Evolutionary conservation across 495 filamentous ascomycete species (phyloP), one percentile per base, ranked within the genome.

Genomic region (Aspergillus egyptiacus): DNA sequence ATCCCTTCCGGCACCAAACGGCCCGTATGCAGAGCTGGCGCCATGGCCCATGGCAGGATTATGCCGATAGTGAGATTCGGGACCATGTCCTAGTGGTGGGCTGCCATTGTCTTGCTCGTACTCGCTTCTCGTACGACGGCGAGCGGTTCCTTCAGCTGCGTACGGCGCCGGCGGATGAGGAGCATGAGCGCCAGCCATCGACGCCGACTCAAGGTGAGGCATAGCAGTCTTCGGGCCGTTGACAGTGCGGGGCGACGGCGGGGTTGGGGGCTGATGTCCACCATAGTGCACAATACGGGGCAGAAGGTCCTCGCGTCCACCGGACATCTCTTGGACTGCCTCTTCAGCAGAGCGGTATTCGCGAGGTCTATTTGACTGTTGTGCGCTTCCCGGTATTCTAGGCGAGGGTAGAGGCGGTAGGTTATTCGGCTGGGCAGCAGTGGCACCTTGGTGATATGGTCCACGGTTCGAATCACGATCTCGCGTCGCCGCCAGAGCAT

Each of bases 281-380:
- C 84, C 88, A 65, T 98, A 98, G 64, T 96, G 93, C 47, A 98
- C 87, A 50, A 97, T 84, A 57, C 89, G 87, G 10, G 93, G 93
- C 15, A 96, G 73, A 18, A 96, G 72, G 30, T 97, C 93, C 48
- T 94, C 88, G 39, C 93, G 82, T 13, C 93, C 93, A 46, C 89
- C 91, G 6, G 93, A 84, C 56, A 98, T 68, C 44, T 91, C 86
- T 22, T 85, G 84, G 42, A 96, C 89, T 6, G 86, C 93, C 62
- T 98, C 93, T 62, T 98, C 93, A 11, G 93, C 93, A 2, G 93
- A 96, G 50, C 87, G 86, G 62, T 95, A 96, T 62, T 98, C 93
- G 31, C 91, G 82, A 2, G 81, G 76, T 45, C 93, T 80, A 20
- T 75, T 71, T 19, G 78, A 73, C 17, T 74, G 69, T 46, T 68